Evolutionary conservation across 768 basidiomycete genomes (phyloP).

Genomic region (Glaciozyma antarctica): DNA sequence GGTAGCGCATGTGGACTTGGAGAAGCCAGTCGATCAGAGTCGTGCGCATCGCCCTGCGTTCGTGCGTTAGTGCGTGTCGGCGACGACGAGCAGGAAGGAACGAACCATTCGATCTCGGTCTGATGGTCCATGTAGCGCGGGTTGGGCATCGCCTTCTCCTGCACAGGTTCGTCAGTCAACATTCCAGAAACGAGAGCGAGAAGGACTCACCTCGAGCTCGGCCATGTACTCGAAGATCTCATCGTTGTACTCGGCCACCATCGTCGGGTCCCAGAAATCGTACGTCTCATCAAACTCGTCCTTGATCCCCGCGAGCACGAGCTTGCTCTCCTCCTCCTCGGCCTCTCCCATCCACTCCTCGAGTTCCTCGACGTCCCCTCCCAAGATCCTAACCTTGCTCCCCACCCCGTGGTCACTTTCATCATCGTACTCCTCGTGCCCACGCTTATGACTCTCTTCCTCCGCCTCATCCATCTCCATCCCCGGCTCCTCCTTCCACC

Average conservation of each 20-base stretch:
- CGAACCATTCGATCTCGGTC: constrained; percentile 60
- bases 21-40: constrained; percentile 96
- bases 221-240: constrained; percentile 97
- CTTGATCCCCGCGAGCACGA: constrained; percentile 58
- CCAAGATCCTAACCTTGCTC: constrained; percentile 25
- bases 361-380: constrained; percentile 37
- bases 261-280: constrained; percentile 73
- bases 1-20: constrained; percentile 94
- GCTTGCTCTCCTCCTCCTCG: constrained; percentile 36
- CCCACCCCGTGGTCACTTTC: background rate
- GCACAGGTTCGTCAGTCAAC: constrained; percentile 24
- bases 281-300: constrained; percentile 58
- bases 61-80: background rate
- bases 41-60: constrained; percentile 77
- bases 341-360: constrained; percentile 41
- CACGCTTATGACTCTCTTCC: constrained; percentile 18
- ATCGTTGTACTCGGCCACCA: constrained; percentile 98
- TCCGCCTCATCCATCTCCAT: background rate
- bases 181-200: background rate
- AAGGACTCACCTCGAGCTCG: constrained; percentile 66
- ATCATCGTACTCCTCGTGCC: constrained; percentile 15
- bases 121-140: constrained; percentile 90
- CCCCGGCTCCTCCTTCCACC: background rate
- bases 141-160: constrained; percentile 83
- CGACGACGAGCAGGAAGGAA: background rate